Conservation (phyloP, 306 rosid species). For the Canavalia gladiata region DNA sequence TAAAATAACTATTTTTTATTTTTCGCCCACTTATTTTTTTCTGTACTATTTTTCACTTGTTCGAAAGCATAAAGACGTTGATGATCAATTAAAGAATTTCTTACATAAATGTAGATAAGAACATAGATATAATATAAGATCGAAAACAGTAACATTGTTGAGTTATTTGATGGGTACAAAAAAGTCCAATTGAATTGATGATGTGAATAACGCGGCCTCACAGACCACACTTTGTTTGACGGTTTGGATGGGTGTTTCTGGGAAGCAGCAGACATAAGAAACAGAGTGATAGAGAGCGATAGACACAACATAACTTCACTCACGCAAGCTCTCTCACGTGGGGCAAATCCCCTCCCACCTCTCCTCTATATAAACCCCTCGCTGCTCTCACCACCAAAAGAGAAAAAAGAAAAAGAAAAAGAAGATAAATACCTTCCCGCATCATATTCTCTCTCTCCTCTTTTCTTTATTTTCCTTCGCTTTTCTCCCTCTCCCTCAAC, state of each 20-base stretch:
- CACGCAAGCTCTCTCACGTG: neutral
- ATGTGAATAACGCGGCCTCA: constrained; percentile 33
- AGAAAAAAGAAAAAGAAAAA: neutral
- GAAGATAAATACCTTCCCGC: neutral
- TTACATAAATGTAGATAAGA: too few species aligned
- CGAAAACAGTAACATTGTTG: too few species aligned
- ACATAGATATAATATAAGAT: too few species aligned
- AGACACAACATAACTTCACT: neutral
- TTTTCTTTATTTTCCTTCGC: neutral
- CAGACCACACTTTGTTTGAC: constrained; percentile 16
- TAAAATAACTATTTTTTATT: too few species aligned
- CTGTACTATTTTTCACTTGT: too few species aligned
- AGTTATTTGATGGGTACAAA: too few species aligned
- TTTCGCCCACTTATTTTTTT: too few species aligned
- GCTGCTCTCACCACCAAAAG: neutral
- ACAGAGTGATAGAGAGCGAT: neutral
- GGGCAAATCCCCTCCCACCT: neutral
- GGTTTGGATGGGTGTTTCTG: neutral
- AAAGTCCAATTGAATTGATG: neutral
- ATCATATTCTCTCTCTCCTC: too few species aligned
- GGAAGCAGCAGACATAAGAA: constrained; percentile 2
- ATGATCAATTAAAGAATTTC: too few species aligned
- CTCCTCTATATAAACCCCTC: neutral
- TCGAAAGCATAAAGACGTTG: too few species aligned
- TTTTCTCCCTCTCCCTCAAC: neutral